These are phyloP conservation scores for Gaillardinia entomophila DNA, from an alignment of 805 yeast species.

Conservation along the genomic window DNA sequence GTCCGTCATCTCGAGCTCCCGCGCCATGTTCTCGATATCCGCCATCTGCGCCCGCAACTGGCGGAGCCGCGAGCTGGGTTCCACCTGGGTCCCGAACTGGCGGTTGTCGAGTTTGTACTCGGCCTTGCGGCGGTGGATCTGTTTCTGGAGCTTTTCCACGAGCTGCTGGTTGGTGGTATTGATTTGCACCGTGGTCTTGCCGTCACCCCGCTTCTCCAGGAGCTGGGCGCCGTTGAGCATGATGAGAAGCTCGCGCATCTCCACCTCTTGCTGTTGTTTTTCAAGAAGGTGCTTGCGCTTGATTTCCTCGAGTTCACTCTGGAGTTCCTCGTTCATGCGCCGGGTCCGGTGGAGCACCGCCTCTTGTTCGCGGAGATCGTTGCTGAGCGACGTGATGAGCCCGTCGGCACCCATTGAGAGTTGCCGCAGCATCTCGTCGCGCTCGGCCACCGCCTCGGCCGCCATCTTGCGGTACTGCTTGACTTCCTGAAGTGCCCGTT, in stretches of 20 bases:
- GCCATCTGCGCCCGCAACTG: slow-evolving; percentile 81
- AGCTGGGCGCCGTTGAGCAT: slow-evolving; percentile 44
- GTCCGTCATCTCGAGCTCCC: slow-evolving; percentile 81
- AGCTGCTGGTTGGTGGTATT: slow-evolving; percentile 30
- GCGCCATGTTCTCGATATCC: slow-evolving; percentile 74
- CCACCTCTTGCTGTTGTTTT: slow-evolving; percentile 71
- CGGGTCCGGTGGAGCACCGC: slow-evolving; percentile 53
- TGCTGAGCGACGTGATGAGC: slow-evolving; percentile 51
- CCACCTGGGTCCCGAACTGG: slow-evolving; percentile 49
- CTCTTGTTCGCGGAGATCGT: slow-evolving; percentile 61
- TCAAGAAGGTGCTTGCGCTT: slow-evolving; percentile 56
- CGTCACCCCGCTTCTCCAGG: slow-evolving; percentile 24
- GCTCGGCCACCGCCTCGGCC: slow-evolving; percentile 22
- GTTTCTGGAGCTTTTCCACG: slow-evolving; percentile 36
- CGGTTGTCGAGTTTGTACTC: slow-evolving; percentile 43
- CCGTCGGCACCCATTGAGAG: slow-evolving; percentile 75
- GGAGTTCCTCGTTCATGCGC: slow-evolving; percentile 54
- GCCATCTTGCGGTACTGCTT: slow-evolving; percentile 16
- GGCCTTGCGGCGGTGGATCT: slow-evolving; percentile 41
- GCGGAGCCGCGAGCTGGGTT: slow-evolving; percentile 72
- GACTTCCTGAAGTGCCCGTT: slow-evolving; percentile 46
- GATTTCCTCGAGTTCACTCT: slow-evolving; percentile 56
- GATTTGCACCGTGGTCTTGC: slow-evolving; percentile 31
- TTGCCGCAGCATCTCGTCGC: slow-evolving; percentile 59
- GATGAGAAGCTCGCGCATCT: slow-evolving; percentile 67